Conservation (phyloP, 1,284 basidiomycete genomes). For the Porogramme epimiltina region DNA sequence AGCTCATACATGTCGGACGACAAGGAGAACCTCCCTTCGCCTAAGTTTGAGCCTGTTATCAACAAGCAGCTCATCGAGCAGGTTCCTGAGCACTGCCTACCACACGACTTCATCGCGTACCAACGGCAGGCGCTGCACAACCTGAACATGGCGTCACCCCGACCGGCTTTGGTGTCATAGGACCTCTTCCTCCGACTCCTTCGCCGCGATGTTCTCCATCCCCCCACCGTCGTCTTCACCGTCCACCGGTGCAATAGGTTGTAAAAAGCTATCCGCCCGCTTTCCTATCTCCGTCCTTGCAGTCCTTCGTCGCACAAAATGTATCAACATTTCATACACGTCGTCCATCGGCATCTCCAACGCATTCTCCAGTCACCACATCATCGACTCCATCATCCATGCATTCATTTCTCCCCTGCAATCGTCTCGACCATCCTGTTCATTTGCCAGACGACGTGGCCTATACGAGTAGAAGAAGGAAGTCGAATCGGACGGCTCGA, state of each 20-base stretch:
- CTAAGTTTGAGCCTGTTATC: conserved; percentile 65
- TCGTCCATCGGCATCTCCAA: conserved; percentile 60
- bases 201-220: conserved; percentile 1
- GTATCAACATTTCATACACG: conserved; percentile 70
- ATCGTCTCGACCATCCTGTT: conserved; percentile 44
- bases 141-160: conserved; percentile 58
- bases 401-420: conserved; percentile 60
- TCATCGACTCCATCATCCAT: conserved; percentile 61
- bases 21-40: conserved; percentile 73
- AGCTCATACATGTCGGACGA: conserved; percentile 58
- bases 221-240: conserved; percentile 17
- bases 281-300: conserved; percentile 29
- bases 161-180: conserved; percentile 59
- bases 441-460: conserved; percentile 33
- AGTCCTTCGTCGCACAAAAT: conserved; percentile 56
- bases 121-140: conserved; percentile 74
- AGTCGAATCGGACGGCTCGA: conserved; percentile 23
- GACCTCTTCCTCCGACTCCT: conserved; percentile 15
- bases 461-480: conserved; percentile 28
- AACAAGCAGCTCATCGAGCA: conserved; percentile 70
- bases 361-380: conserved; percentile 58
- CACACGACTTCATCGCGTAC: conserved; percentile 76
- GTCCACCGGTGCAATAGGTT: conserved; percentile 29
- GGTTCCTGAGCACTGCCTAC: conserved; percentile 72
- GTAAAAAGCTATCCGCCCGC: conserved; percentile 33